Conservation (phyloP, 2,329 filamentous ascomycete species). For the Arthrobotrys sphaeroides region DNA sequence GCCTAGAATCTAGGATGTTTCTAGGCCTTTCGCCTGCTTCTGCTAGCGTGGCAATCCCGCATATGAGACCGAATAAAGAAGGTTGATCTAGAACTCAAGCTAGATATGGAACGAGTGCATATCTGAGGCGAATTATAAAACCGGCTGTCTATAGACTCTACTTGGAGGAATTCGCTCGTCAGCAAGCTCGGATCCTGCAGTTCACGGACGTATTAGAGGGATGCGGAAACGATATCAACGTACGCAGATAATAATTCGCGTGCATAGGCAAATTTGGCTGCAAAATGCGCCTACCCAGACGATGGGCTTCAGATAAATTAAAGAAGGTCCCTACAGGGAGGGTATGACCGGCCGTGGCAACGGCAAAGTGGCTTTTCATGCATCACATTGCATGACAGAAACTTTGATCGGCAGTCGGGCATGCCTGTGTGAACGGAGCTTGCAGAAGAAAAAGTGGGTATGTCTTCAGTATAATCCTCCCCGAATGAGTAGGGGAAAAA, state of each 20-base stretch:
- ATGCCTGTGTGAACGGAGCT: conserved; percentile 10
- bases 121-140: not conserved
- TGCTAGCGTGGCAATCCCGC: not conserved
- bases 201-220: not conserved
- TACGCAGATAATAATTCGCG: not conserved
- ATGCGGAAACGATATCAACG: not conserved
- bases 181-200: not conserved
- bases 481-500: not conserved
- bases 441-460: conserved; percentile 18
- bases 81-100: conserved; percentile 1
- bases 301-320: conserved; percentile 11
- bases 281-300: conserved; percentile 10
- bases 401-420: conserved; percentile 28
- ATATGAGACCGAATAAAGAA: not conserved
- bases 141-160: not conserved
- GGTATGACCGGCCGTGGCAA: conserved; percentile 33
- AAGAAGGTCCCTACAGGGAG: conserved; percentile 11
- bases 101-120: not conserved
- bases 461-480: too few relatives aligned
- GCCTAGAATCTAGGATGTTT: not conserved
- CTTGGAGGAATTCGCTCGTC: conserved; percentile 20
- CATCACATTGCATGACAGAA: conserved; percentile 20
- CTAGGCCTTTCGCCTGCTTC: not conserved
- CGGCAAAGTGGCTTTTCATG: conserved; percentile 48
- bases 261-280: conserved; percentile 20